These are phyloP conservation scores for Helenozyma rhizophorensis DNA, from an alignment of 805 yeast species.

Conservation along the genomic window DNA sequence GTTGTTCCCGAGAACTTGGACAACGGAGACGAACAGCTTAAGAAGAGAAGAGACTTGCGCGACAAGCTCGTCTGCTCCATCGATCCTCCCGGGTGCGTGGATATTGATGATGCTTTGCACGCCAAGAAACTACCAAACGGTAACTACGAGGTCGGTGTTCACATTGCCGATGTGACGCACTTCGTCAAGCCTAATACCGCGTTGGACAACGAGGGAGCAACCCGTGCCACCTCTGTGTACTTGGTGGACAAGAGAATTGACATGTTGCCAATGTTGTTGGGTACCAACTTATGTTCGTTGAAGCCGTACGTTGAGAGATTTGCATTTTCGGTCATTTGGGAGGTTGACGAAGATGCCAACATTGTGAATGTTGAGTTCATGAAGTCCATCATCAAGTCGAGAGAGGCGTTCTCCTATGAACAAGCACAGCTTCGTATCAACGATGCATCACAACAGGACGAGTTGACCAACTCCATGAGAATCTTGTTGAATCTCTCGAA, in stretches of 20 bases:
- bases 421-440: slow-evolving; percentile 90
- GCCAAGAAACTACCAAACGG: slow-evolving; percentile 85
- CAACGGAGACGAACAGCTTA: slow-evolving; percentile 49
- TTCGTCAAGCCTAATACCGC: slow-evolving; percentile 92
- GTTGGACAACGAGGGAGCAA: slow-evolving; percentile 91
- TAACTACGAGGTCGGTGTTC: slow-evolving; percentile 95
- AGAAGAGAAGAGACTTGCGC: slow-evolving; percentile 77
- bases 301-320: slow-evolving; percentile 93
- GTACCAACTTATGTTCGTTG: slow-evolving; percentile 93
- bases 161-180: slow-evolving; percentile 97
- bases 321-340: slow-evolving; percentile 96
- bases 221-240: slow-evolving; percentile 96
- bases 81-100: slow-evolving; percentile 98
- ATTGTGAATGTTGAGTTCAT: slow-evolving; percentile 74
- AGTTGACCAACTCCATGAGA: slow-evolving; percentile 85
- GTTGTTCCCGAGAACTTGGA: slow-evolving; percentile 64
- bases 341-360: slow-evolving; percentile 79
- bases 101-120: slow-evolving; percentile 97
- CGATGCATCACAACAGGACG: slow-evolving; percentile 70
- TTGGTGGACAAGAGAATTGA: slow-evolving; percentile 97
- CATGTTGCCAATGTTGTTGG: slow-evolving; percentile 93
- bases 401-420: slow-evolving; percentile 93
- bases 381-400: slow-evolving; percentile 84
- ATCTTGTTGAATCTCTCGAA: slow-evolving; percentile 75
- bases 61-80: slow-evolving; percentile 89